Evolutionary conservation across 108 stramenopile genomes (phyloP).

Genomic region (Chaetoceros muelleri): DNA sequence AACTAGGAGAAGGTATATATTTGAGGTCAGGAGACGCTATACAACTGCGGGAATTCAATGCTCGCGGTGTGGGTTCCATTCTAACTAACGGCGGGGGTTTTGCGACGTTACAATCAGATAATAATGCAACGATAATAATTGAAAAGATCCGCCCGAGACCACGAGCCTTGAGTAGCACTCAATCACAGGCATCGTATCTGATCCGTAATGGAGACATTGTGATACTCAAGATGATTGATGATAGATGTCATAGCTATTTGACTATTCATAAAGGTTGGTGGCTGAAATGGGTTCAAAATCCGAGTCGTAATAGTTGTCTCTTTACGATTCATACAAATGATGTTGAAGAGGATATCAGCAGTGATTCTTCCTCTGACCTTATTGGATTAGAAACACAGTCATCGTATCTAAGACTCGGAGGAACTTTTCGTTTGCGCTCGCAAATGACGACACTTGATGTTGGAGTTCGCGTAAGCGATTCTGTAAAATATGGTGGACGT

Average conservation of each 20-base stretch:
- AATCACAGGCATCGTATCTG: conserved; percentile 18
- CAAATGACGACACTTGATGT: conserved; percentile 55
- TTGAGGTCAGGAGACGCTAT: conserved; percentile 49
- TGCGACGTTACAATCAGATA: conserved; percentile 52
- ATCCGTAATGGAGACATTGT: conserved; percentile 79
- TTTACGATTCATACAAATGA: conserved; percentile 47
- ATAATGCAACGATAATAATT: conserved; percentile 30
- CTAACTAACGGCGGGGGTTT: conserved; percentile 69
- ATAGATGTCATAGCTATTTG: conserved; percentile 51
- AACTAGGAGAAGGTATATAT: conserved; percentile 47
- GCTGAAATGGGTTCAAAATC: conserved; percentile 76
- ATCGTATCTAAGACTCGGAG: conserved; percentile 45
- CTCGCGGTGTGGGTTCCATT: conserved; percentile 15
- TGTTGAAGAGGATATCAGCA: conserved; percentile 1
- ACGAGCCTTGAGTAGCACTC: conserved; percentile 1
- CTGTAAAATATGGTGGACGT: conserved; percentile 74
- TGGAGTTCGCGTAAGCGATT: conserved; percentile 54
- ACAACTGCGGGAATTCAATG: conserved; percentile 30
- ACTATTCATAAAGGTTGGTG: conserved; percentile 85
- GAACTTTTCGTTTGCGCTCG: conserved; percentile 54
- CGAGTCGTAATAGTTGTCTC: conserved; percentile 49
- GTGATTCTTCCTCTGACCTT: conserved; percentile 13
- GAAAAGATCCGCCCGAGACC: conserved; percentile 36
- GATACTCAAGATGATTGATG: conserved; percentile 44
- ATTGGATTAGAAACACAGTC: conserved; percentile 21